Base-by-base conservation (phyloP, 1,139 yeast species). In the Trichomonascaceae sp. region DNA sequence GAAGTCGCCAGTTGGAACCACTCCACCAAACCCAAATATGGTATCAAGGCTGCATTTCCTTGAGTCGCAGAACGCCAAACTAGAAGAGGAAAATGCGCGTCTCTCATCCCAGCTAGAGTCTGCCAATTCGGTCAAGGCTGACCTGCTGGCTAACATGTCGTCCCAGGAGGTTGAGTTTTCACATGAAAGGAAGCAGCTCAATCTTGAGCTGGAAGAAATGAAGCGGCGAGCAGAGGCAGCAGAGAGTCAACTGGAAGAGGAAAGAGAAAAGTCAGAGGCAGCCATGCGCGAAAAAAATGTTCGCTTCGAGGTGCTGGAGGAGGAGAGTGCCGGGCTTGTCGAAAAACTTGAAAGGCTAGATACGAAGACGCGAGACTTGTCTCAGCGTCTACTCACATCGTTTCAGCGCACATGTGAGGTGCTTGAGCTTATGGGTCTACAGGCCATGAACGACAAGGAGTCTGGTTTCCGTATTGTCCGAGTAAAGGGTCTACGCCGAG, bases 361-460 rank as follows among this genome's bases (percentile, higher is more conserved):
- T 29, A 38, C 42, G 13, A 37, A 46, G 23, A 49, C 64, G 20
- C 56, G 56, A 26, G 65, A 58, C 27, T 42, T 66, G 30, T 54
- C 64, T 30, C 56, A 54, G 33, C 51, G 59, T 26, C 43, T 65
- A 13, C 56, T 47, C 37, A 50, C 57, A 4, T 55, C 60, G 26
- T 50, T 64, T 36, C 47, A 52, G n/a, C 53, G 76, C 27, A 65
- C 71, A 34, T 74, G 81, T 45, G 62, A 69, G 34, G 60, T 80
- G 2, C 60, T 87, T 35, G 94, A 82, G 48, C 68, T 80, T 2
- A 74, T 85, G 66, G 97, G 97, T 1, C 62, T 87, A 34, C 62
- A 57, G 41, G 57, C 59, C 1, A 39, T 47, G 18, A 54, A 54
- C 29, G 54, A 47, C 31, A 34, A 45, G 26, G 59, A 54, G 31